Evolutionary conservation across 2,329 filamentous ascomycete species (phyloP), one percentile per base, ranked within the genome.

Genomic region (Xylariales sp.): DNA sequence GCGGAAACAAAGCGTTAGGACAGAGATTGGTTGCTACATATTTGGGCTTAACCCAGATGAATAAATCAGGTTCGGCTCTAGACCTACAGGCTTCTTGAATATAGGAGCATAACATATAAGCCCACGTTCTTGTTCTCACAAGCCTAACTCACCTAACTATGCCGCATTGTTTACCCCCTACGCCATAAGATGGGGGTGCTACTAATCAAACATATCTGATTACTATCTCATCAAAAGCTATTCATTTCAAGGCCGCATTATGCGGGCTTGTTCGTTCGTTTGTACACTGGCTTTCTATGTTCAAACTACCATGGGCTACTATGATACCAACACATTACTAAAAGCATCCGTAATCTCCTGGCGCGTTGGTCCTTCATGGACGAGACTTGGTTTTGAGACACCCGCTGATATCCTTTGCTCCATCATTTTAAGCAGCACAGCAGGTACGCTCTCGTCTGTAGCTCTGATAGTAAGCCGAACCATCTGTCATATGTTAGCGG

Each of bases 401-500:
- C 89, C 89, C 7, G 80, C 78, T 7, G 91, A 85, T 55, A 98
- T 84, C 69, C 91, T 88, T 71, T 95, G 92, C 77, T 97, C 92
- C 93, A 99, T 97, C 65, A 92, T 83, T 79, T 93, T 94, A 75
- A 96, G 83, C 64, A 99, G 79, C 23, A 95, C 86, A 1, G 88
- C 86, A 7, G 96, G 94, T 0, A 99, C 93, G 39, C 85, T 88
- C 77, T 98, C 96, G 76, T 98, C 95, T 0, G 96, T 99, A 5
- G 95, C 96, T 70, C 96, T 89, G 74, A 99, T 91, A 0, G 96
- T 99, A 68, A 98, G 85, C 61, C 96, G 94, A 75, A 97, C 92
- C 93, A 97, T 97, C 96, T 77, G 62, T 68, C 28, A 54, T 2
- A 3, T 36, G 69, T 75, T 73, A 76, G 73, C 46, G 39, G 16